These are phyloP conservation scores for Sextonia rubra DNA, from an alignment of 164 flowering plant species.

Conservation along the genomic window DNA sequence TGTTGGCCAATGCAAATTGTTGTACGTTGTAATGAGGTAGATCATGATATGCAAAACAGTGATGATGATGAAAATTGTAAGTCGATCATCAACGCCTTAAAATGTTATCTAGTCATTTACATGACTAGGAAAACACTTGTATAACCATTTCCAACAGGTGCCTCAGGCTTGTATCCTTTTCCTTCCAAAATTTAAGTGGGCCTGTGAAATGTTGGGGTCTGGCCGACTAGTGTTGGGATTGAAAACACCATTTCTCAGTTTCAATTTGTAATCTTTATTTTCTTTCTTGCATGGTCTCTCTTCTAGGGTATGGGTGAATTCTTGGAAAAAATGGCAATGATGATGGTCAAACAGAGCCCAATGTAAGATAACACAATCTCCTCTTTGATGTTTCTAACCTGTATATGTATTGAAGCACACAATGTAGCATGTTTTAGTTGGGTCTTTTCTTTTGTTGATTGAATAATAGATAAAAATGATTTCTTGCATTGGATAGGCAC, in stretches of 20 bases:
- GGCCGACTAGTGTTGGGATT: neutral
- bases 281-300: neutral
- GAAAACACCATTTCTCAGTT: neutral
- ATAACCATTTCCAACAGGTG: neutral
- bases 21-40: too few species aligned
- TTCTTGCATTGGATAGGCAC: too few species aligned
- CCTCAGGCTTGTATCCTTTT: too few species aligned
- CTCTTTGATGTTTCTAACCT: neutral
- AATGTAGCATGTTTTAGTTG: neutral
- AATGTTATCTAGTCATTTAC: neutral
- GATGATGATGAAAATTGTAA: slow-evolving; percentile 68
- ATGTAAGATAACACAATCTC: slow-evolving; percentile 35
- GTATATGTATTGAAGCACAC: too few species aligned
- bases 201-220: neutral
- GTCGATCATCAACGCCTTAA: neutral
- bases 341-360: slow-evolving; percentile 70
- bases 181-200: too few species aligned
- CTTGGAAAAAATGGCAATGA: slow-evolving; percentile 70
- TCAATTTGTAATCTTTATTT: neutral
- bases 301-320: slow-evolving; percentile 92
- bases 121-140: too few species aligned
- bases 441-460: too few species aligned
- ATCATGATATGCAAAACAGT: too few species aligned
- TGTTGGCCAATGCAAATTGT: too few species aligned
- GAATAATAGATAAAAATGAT: too few species aligned